A percentile compares a stretch with the other conserved stretches of the same genome.
phyloP scores from a whole-genome alignment of 768 basidiomycete genomes.

The Melanogaster broomeanus region DNA sequence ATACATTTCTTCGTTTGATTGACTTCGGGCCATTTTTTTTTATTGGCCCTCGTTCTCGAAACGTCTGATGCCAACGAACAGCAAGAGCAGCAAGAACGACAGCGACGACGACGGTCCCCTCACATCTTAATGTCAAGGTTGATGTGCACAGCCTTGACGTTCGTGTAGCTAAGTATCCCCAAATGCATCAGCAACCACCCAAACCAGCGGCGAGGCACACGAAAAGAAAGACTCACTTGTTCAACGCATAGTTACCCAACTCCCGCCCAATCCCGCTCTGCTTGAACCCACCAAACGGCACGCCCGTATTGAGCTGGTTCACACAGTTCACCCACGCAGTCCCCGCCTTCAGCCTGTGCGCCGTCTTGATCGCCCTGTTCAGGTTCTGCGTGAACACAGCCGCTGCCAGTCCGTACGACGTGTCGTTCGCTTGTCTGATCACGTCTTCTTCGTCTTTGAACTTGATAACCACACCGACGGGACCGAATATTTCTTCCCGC shows the following conservation, averaged over 20 bases:
- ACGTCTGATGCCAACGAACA: too few species aligned
- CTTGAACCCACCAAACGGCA: constrained; percentile 89
- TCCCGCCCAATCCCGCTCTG: constrained; percentile 82
- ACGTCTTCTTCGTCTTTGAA: constrained; percentile 73
- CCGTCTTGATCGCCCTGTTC: constrained; percentile 69
- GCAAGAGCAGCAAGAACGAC: too few species aligned
- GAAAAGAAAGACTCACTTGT: constrained; percentile 40
- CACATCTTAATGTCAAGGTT: constrained; percentile 41
- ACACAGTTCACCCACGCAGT: constrained; percentile 65
- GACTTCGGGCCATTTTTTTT: too few species aligned
- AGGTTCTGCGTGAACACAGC: constrained; percentile 85
- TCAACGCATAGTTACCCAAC: constrained; percentile 72
- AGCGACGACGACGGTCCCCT: neutral
- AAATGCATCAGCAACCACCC: neutral
- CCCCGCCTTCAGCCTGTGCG: constrained; percentile 78
- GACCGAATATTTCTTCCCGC: constrained; percentile 77
- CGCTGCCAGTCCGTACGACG: constrained; percentile 83
- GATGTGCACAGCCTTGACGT: constrained; percentile 39
- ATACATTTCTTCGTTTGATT: too few species aligned
- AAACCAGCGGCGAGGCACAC: neutral
- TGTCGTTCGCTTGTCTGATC: constrained; percentile 79
- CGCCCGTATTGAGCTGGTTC: constrained; percentile 32
- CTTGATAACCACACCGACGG: constrained; percentile 74
- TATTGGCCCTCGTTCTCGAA: too few species aligned
- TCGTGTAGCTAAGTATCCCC: constrained; percentile 16